phyloP scores from a whole-genome alignment of 2,329 filamentous ascomycete species.

The Albifimbria verrucaria region DNA sequence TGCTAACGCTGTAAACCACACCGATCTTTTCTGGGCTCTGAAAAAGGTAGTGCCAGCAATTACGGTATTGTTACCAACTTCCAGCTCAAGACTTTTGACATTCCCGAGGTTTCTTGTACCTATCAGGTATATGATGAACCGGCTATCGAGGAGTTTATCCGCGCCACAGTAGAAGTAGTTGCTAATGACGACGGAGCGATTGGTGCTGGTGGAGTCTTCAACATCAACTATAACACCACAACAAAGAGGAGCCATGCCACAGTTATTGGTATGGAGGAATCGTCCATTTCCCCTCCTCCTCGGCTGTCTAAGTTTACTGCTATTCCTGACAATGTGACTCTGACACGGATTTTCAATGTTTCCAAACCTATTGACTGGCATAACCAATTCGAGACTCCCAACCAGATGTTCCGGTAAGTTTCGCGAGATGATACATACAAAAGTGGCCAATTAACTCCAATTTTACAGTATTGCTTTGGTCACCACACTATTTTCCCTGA shows the following conservation, averaged over 20 bases:
- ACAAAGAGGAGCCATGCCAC: constrained; percentile 18
- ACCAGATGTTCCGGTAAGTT: constrained; percentile 33
- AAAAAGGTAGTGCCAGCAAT: constrained; percentile 48
- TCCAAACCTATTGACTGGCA: constrained; percentile 24
- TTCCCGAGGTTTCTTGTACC: constrained; percentile 26
- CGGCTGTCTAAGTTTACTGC: constrained; percentile 4
- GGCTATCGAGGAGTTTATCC: constrained; percentile 18
- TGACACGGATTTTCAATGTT: constrained; percentile 22
- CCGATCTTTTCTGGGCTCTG: constrained; percentile 45
- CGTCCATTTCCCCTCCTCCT: constrained; percentile 5
- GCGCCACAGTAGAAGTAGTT: constrained; percentile 21
- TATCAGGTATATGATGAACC: constrained; percentile 26
- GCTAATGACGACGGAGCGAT: constrained; percentile 17
- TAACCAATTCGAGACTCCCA: constrained; percentile 21
- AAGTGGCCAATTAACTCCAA: no score
- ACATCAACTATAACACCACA: constrained; percentile 23
- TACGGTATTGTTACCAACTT: constrained; percentile 44
- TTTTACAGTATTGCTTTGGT: no score
- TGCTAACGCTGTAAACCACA: constrained; percentile 19
- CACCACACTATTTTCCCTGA: constrained; percentile 34
- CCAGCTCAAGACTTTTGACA: constrained; percentile 16
- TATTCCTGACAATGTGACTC: background rate
- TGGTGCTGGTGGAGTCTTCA: constrained; percentile 28
- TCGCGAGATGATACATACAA: no score
- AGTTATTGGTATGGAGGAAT: constrained; percentile 30